Evolutionary conservation across 2,329 filamentous ascomycete species (phyloP), one percentile per base, ranked within the genome.

Genomic region (Colletotrichum lindemuthianum): DNA sequence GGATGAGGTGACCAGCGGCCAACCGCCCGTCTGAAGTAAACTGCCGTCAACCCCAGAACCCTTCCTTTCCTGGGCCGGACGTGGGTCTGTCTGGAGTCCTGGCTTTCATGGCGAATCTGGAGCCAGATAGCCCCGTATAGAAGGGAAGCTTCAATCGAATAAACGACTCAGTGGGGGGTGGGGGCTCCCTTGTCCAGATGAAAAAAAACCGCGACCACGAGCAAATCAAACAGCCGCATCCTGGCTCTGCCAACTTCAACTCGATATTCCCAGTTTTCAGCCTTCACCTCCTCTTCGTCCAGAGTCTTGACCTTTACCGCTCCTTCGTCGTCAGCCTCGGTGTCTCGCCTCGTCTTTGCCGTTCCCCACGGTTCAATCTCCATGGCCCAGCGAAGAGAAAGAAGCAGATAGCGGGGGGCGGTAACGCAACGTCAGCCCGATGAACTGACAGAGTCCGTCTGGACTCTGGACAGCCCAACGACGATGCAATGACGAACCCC

Each of bases 231-330:
- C 32, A 39, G 45, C 47, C 39, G n/a, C 43, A 16, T 41, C 40
- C 43, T 59, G 55, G 48, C 44, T 63, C 48, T 57, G 61, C n/a
- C 40, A 56, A 45, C 60, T 36, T 15, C 55, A 41, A 57, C 54
- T 34, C 24, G 15, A 34, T n/a, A 33, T 65, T 65, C 61, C 61
- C 58, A 56, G 51, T 61, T 65, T 65, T 54, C 39, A 32, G 24
- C 24, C 41, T 8, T 50, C 24, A 24, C 24, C 24, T 24, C 24
- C 24, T 24, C 24, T 24, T 24, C 24, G 24, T 24, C 24, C 24
- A 24, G 24, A 24, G 24, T 24, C 16, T 47, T 39, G 16, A 36
- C 34, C 45, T 51, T 49, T 47, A 24, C 48, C 59, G 45, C 59
- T 59, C 50, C 45, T 34, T 33, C 37, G 41, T 44, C 44, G 57